Evolutionary conservation across 768 basidiomycete genomes (phyloP), one percentile per base, ranked within the genome.

Genomic region (Rickenella mellea): DNA sequence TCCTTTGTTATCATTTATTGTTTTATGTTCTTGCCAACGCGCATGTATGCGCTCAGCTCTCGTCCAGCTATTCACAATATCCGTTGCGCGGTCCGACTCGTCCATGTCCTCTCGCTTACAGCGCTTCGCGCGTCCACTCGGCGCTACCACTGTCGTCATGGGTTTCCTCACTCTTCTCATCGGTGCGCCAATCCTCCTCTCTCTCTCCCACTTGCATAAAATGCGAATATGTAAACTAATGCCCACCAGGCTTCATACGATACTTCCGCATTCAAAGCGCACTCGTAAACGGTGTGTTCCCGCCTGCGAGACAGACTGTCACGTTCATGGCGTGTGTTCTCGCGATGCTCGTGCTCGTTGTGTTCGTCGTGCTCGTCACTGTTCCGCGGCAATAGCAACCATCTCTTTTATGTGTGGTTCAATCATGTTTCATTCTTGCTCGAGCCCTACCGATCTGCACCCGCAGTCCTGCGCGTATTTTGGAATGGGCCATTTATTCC

Each of bases 181-280:
- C 25, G 77, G 77, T 74, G 39, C 27, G 67, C 60, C n/a, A 14
- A 42, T 27, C 37, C 6, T 11, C 29, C 21, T 14, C 20, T 39
- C 40, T 21, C 4, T n/a, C n/a, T n/a, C n/a, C n/a, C n/a, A n/a
- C n/a, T n/a, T n/a, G 14, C 17, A 2, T 22, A 2, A n/a, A 29
- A 26, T n/a, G n/a, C n/a, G n/a, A n/a, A n/a, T n/a, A n/a, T n/a
- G n/a, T n/a, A n/a, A n/a, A n/a, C n/a, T 14, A 6, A 21, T 20
- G 10, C 10, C 41, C 41, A 10, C 21, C 40, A 80, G 78, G 76
- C 12, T 52, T 70, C 11, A 41, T 52, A 9, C 65, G 78, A n/a
- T 80, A 74, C 51, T 79, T 78, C 52, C 51, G 56, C 1, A 64
- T 77, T 3, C 78, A 80, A 50, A 51, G 55, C 1, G 68, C 71